Evolutionary conservation across 768 basidiomycete species (phyloP).

Genomic region (Mrakia gelida): DNA sequence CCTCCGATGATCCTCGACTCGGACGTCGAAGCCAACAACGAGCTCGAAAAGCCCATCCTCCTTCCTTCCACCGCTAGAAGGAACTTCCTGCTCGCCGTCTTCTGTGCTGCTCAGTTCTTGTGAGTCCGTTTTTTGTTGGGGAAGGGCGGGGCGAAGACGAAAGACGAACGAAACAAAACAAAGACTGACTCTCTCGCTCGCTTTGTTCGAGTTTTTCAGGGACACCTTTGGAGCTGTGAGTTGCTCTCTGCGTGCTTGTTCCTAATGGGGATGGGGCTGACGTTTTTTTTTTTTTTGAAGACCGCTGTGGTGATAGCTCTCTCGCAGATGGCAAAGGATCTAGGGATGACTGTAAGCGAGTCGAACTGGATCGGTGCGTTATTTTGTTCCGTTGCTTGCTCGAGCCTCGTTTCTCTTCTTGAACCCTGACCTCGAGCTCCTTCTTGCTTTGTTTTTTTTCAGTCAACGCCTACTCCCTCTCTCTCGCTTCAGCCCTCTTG

Average conservation of each 20-base stretch:
- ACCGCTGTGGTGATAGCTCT: neutral
- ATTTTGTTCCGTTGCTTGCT: neutral
- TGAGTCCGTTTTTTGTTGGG: too few relatives aligned
- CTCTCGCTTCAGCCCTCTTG: constrained; percentile 5
- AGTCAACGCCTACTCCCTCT: constrained; percentile 21
- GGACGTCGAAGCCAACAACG: too few relatives aligned
- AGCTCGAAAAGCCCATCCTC: too few relatives aligned
- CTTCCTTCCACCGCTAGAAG: too few relatives aligned
- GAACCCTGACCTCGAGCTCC: neutral
- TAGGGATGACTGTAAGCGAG: constrained; percentile 9
- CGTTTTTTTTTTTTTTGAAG: too few relatives aligned
- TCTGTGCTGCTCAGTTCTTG: too few relatives aligned
- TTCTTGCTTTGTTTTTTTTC: neutral
- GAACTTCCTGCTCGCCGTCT: too few relatives aligned
- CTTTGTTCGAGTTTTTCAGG: neutral
- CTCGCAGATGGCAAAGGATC: neutral
- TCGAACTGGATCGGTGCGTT: neutral
- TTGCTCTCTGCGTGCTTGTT: too few relatives aligned
- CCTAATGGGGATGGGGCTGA: neutral
- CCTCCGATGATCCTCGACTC: too few relatives aligned
- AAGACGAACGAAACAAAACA: neutral
- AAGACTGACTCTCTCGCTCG: neutral
- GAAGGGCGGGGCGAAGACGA: too few relatives aligned
- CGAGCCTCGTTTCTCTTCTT: neutral
- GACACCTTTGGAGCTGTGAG: neutral